phyloP scores from a whole-genome alignment of 2,329 filamentous ascomycete genomes.

The Rasamsonia emersonii region DNA sequence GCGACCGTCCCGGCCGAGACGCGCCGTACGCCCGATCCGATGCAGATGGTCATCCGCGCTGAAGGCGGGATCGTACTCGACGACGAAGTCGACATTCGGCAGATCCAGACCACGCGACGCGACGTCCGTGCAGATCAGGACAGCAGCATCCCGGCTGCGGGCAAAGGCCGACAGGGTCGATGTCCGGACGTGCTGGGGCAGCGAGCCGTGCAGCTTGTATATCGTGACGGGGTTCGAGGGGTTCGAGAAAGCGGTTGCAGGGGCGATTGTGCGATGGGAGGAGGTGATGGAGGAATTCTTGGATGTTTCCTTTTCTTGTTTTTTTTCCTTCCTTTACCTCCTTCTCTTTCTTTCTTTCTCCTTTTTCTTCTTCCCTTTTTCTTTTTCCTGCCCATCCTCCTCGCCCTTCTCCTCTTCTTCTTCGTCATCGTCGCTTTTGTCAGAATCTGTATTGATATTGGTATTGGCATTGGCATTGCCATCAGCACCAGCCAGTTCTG shows the following conservation, averaged over 20 bases:
- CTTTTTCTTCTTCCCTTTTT: conserved; percentile 14
- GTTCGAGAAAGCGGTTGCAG: conserved; percentile 64
- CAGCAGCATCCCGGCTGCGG: conserved; percentile 61
- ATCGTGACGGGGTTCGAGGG: conserved; percentile 69
- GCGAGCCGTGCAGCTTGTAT: conserved; percentile 83
- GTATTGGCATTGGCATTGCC: too few relatives aligned
- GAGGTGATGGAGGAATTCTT: conserved; percentile 16
- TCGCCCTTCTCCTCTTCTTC: conserved; percentile 17
- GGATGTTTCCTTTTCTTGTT: conserved; percentile 6
- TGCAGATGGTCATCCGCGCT: conserved; percentile 89
- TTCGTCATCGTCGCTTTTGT: too few relatives aligned
- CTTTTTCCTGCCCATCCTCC: conserved; percentile 15
- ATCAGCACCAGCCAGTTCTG: conserved; percentile 16
- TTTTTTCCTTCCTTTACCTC: conserved; percentile 5
- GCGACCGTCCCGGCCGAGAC: conserved; percentile 79
- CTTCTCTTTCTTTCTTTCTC: conserved; percentile 17
- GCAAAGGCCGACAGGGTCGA: conserved; percentile 76
- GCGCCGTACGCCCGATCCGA: conserved; percentile 86
- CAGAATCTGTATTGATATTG: too few relatives aligned
- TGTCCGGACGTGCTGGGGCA: conserved; percentile 79
- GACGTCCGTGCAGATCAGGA: conserved; percentile 91
- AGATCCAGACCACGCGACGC: conserved; percentile 92
- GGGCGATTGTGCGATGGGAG: conserved; percentile 40
- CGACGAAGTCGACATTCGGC: conserved; percentile 85
- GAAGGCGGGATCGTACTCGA: conserved; percentile 95